Evolutionary conservation across 2,329 filamentous ascomycete genomes (phyloP).

Genomic region (Diplodia seriata): DNA sequence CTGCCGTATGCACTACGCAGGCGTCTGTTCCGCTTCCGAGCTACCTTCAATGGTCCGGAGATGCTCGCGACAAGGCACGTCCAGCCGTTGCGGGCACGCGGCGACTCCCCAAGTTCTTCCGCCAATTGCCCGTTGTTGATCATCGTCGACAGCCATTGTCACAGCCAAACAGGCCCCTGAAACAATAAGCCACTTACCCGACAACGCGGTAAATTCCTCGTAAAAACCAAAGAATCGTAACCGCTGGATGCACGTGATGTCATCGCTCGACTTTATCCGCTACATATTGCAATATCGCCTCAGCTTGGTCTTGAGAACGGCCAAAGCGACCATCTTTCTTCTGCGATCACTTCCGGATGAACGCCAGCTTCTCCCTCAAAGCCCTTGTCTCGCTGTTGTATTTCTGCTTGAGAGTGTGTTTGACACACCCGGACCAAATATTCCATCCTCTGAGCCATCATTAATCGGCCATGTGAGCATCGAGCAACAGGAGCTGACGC

Average conservation of each 20-base stretch:
- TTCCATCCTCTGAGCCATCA: not conserved
- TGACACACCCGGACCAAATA: too few relatives aligned
- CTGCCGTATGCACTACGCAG: not conserved
- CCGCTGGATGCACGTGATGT: not conserved
- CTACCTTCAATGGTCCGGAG: not conserved
- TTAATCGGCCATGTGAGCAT: not conserved
- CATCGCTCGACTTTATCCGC: not conserved
- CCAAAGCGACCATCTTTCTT: not conserved
- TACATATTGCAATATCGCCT: not conserved
- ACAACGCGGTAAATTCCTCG: not conserved
- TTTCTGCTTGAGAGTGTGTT: too few relatives aligned
- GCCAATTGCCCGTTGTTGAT: constrained; percentile 3
- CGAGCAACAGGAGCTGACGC: not conserved
- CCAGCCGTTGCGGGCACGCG: not conserved
- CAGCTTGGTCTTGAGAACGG: not conserved
- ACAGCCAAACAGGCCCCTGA: constrained; percentile 16
- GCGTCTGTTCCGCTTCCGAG: not conserved
- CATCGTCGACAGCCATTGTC: constrained; percentile 14
- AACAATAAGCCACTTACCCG: constrained; percentile 3
- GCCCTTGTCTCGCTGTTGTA: too few relatives aligned
- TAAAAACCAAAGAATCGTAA: not conserved
- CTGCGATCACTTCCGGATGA: not conserved
- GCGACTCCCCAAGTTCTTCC: constrained; percentile 2
- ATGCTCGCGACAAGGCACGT: not conserved
- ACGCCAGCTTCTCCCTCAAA: too few relatives aligned